Conservation (phyloP, 148 eudicot genomes). For the Cornus kousa region DNA sequence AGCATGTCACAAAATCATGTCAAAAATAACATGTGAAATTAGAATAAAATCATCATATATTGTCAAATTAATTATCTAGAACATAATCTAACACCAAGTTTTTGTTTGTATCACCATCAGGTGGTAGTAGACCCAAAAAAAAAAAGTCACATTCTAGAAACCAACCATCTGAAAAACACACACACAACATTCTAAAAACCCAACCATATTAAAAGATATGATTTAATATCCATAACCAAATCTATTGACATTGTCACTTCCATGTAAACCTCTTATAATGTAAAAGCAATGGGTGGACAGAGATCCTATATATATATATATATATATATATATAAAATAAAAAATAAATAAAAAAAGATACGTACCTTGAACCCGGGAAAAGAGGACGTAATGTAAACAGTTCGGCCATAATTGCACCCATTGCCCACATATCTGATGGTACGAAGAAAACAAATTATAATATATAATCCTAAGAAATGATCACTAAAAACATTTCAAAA, state of each 20-base stretch:
- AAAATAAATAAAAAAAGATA: not conserved
- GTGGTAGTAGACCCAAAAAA: not conserved
- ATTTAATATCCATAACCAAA: too few relatives aligned
- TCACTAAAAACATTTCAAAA: not conserved
- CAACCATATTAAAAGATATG: too few relatives aligned
- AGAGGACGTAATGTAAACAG: constrained; percentile 81
- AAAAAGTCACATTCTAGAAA: too few relatives aligned
- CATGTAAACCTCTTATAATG: not conserved
- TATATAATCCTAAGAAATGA: not conserved
- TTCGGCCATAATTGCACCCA: constrained; percentile 99
- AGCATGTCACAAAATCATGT: too few relatives aligned
- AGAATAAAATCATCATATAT: not conserved
- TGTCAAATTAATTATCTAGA: too few relatives aligned
- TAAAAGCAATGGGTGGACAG: not conserved
- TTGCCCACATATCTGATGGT: constrained; percentile 93
- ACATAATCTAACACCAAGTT: too few relatives aligned
- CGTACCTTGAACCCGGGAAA: constrained; percentile 85
- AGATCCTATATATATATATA: not conserved
- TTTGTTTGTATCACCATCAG: not conserved
- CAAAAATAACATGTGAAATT: not conserved
- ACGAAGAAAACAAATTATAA: not conserved
- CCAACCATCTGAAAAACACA: too few relatives aligned
- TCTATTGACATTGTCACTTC: not conserved
- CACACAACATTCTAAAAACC: not conserved
- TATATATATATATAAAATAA: too few relatives aligned